Base-by-base conservation (phyloP, 306 rosid species). In the Begonia masoniana region DNA sequence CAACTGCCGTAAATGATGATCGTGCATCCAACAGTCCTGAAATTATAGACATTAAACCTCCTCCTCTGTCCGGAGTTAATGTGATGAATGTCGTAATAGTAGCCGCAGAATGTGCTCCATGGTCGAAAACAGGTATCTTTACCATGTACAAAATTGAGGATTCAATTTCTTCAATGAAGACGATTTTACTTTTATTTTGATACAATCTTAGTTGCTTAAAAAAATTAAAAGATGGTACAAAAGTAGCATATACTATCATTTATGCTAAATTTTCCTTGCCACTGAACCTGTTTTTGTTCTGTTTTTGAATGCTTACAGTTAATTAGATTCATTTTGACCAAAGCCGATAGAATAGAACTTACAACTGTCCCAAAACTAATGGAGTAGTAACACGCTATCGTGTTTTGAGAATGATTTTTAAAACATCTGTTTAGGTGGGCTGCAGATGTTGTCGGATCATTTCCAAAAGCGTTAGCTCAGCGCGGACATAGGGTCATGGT, bases 401-500 rank as follows among this genome's bases (percentile, higher is more conserved):
- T 31, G 39, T 31, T 31, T 31, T 31, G 49, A 60, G 61, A 54
- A 58, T 75, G 71, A 72, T 55, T 23, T 55, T 48, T 68, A 63
- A 62, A 56, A 59, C 72, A 42, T 64, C 66, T 54, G 69, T 47
- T 55, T 65, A 91, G 99, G 99, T 74, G 99, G 99, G 62, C 96
- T 91, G 99, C 94, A 69, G 99, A 91, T 70, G 99, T 91, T 45
- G 94, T 94, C 49, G 99, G 99, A 52, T 72, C 99, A 45, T 72
- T 91, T 67, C 99, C 99, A 5, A 91, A 83, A 80, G 94, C 96
- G 67, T 81, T 91, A 79, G 99, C 99, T 77, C 87, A 96, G 47
- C 99, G 96, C 52, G 99, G 99, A 65, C 99, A 91, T 31, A 76
- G 99, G 68, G 99, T 91, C 62, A 91, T 91, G 96, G 99, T 91